Conservation (phyloP, 106 monocot genomes). For the Dioscorea zingiberensis region DNA sequence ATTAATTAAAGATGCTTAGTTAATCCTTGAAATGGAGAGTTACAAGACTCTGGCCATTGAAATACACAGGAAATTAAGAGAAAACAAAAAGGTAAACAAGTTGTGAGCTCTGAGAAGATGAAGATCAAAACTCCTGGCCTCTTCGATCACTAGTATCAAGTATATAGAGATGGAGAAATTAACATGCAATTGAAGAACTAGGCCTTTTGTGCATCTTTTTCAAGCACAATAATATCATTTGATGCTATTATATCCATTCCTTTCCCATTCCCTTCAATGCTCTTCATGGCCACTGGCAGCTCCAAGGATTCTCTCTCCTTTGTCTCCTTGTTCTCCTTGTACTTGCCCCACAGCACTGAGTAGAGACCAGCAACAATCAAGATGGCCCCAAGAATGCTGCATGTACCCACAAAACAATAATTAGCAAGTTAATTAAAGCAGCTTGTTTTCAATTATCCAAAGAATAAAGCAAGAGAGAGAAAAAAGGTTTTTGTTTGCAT, state of each 20-base stretch:
- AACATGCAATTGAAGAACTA: no score
- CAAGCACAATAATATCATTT: slow-evolving; percentile 20
- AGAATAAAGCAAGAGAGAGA: no score
- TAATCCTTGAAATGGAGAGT: no score
- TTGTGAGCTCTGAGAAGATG: no score
- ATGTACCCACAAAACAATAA: not conserved
- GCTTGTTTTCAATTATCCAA: no score
- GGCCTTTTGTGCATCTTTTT: slow-evolving; percentile 20
- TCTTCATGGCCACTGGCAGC: slow-evolving; percentile 13
- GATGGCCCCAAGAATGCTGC: slow-evolving; percentile 63
- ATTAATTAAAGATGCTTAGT: no score
- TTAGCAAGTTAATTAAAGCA: no score
- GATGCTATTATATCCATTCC: slow-evolving; percentile 13
- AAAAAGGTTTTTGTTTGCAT: no score
- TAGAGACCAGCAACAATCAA: slow-evolving; percentile 72
- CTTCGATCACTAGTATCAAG: not conserved
- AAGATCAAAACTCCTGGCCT: not conserved
- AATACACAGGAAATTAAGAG: no score
- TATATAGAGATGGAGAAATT: no score
- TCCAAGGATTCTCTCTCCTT: slow-evolving; percentile 10
- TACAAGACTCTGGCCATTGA: no score
- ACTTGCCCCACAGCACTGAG: slow-evolving; percentile 80
- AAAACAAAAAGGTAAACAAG: no score
- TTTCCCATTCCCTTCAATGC: slow-evolving; percentile 13
- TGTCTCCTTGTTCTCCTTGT: slow-evolving; percentile 60